Base-by-base conservation (phyloP, 805 yeast genomes). In the Nematodospora valgi region DNA sequence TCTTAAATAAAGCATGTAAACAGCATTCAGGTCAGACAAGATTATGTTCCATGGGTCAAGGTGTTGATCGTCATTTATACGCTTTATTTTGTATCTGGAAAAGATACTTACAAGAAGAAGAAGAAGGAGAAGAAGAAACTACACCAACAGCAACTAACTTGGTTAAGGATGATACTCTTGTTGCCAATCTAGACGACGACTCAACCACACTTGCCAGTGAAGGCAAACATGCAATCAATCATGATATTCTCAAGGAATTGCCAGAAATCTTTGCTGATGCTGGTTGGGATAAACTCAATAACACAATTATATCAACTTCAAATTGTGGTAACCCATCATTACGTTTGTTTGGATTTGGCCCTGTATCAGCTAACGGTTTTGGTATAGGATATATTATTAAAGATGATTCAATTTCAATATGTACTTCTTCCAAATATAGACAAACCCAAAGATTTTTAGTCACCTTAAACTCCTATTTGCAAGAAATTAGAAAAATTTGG, bases 41-140 rank as follows among this genome's bases (percentile, higher is more conserved):
- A 48, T 70, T 75, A 38, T 78, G 91, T 45, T 70, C 93, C 1
- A 61, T 62, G 40, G 96, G 96, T 11, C 68, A 79, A 32, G 96
- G 96, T n/a, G 94, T 86, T 49, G 97, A 88, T 56, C 78, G 97
- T 50, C 96, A 88, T 56, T 64, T 88, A 37, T 88, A 82, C 59
- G 96, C 95, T 0, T 64, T 88, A 29, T 86, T 83, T 52, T 85
- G 93, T 49, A 81, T 86, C 45, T 88, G 96, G 95, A 83, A 84
- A 52, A 58, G 83, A 43, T 80, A 78, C 43, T 67, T 64, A 19
- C 65, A 62, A 11, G 42, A 44, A 8, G 24, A 42, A 3, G 51
- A 49, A 6, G 48, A 44, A 6, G 48, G 44, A 4, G 18, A 30
- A 19, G 10, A 11, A 17, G 10, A 37, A 16, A 22, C 29, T 8